These are phyloP conservation scores for Diplodia corticola DNA, from an alignment of 2,329 filamentous ascomycete genomes.

Conservation along the genomic window DNA sequence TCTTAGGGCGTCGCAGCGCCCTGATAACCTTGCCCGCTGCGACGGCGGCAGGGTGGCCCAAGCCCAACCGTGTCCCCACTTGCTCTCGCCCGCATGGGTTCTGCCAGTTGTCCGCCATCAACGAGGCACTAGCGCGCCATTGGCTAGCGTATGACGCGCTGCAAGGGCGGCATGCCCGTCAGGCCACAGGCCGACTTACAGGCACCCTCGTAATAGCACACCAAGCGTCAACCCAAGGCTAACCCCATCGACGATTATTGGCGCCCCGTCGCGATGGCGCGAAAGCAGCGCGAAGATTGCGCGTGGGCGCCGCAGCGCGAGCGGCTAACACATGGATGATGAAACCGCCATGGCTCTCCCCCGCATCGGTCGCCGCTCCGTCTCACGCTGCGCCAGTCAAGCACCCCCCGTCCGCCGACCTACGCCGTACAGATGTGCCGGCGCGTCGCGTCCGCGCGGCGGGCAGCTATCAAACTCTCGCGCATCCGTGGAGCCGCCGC, in stretches of 20 bases:
- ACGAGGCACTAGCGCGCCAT: background rate
- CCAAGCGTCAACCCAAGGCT: background rate
- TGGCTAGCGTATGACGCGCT: constrained; percentile 15
- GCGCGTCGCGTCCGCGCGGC: constrained; percentile 2
- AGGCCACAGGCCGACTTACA: constrained; percentile 11
- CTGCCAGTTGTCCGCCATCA: constrained; percentile 7
- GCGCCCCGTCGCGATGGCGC: constrained; percentile 8
- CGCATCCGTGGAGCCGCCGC: constrained; percentile 17
- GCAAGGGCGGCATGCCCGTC: constrained; percentile 17
- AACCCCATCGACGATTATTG: background rate
- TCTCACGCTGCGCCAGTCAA: background rate
- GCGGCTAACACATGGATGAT: constrained; percentile 4
- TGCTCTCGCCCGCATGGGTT: constrained; percentile 9
- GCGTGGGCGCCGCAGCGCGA: background rate
- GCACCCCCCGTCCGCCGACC: background rate
- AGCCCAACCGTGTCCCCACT: constrained; percentile 8
- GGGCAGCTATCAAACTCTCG: constrained; percentile 16
- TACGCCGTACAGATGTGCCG: background rate
- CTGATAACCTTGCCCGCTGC: constrained; percentile 19
- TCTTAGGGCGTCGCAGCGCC: constrained; percentile 14
- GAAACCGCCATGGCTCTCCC: background rate
- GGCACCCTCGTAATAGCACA: constrained; percentile 18
- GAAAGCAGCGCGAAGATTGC: background rate
- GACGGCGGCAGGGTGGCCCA: background rate
- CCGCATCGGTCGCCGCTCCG: constrained; percentile 6